These are phyloP conservation scores for Blastobotrys petasosporus DNA, from an alignment of 1,139 yeast genomes.

Conservation along the genomic window DNA sequence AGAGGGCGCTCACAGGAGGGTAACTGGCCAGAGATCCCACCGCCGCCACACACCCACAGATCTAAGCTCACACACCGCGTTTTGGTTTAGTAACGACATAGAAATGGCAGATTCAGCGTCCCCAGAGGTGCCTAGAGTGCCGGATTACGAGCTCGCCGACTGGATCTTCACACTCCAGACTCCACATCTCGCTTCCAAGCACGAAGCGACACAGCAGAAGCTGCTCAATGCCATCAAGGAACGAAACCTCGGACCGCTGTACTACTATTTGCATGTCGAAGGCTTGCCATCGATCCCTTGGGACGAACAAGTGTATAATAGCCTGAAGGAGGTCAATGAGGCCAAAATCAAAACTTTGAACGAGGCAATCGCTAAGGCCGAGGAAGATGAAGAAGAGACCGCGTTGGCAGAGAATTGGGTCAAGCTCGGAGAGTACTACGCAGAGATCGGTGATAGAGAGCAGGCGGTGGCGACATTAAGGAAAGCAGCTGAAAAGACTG, in stretches of 20 bases:
- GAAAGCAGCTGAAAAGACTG: constrained; percentile 67
- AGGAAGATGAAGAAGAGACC: constrained; percentile 84
- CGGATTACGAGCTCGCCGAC: constrained; percentile 69
- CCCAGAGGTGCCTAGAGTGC: constrained; percentile 10
- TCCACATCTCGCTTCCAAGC: constrained; percentile 36
- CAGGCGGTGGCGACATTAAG: constrained; percentile 69
- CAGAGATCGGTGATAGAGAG: constrained; percentile 71
- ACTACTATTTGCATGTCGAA: constrained; percentile 57
- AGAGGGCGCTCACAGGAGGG: no score
- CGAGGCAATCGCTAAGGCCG: constrained; percentile 62
- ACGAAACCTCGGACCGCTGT: constrained; percentile 78
- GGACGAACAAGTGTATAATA: constrained; percentile 53
- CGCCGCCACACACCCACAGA: not conserved
- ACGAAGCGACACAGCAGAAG: constrained; percentile 41
- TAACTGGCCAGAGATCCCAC: no score
- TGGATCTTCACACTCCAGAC: constrained; percentile 59
- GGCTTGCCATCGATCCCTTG: constrained; percentile 40
- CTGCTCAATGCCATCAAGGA: constrained; percentile 51
- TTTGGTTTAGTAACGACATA: not conserved
- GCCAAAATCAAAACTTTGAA: constrained; percentile 52
- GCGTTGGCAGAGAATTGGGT: constrained; percentile 74
- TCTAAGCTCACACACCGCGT: not conserved
- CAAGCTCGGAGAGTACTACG: constrained; percentile 81
- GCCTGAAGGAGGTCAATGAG: constrained; percentile 50
- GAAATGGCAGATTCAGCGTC: constrained; percentile 10